Evolutionary conservation across 1,139 yeast genomes (phyloP), one percentile per base, ranked within the genome.

Genomic region (Taphrina confusa): DNA sequence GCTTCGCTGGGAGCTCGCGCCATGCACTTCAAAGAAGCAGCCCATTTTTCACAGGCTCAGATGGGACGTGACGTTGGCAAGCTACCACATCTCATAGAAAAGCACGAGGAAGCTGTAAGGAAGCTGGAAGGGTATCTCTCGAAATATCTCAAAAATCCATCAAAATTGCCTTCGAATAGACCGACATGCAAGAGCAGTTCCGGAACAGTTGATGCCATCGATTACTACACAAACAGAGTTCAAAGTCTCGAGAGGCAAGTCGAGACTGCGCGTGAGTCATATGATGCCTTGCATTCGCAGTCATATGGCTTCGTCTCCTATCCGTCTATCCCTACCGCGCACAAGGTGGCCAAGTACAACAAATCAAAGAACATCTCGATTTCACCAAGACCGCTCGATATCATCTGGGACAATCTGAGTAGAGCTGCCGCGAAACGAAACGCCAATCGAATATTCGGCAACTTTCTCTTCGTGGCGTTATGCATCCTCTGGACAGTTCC

Each of bases 221-320:
- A 69, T 40, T 71, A 72, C 57, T 68, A 67, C 39, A 62, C 66
- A 39, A 50, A 58, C 9, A 62, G 67, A 31, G 62, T 68, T 39
- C 66, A 68, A 18, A 56, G 60, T 9, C 67, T 71, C n/a, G 74
- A 68, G 33, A 60, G 65, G 12, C 64, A 65, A 37, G 71, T 74
- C 27, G 62, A 60, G 8, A 58, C 60, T 4, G 72, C 70, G 22
- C 66, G 73, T 6, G 67, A 65, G 25, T 39, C 62, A 11, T 28
- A 61, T 23, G 65, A 62, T 14, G 60, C 63, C 40, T 55, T 64
- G 16, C 67, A 27, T 69, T 69, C 57, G 69, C 65, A 69, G 55
- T 70, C 74, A 2, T 75, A 72, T 51, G 78, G 77, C 1, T 74
- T 75, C 62, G 74, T 72, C 3, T 69, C 76, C 1, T 75, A 71